Evolutionary conservation across 169 alveolate species (phyloP).

Genomic region (Haemoproteus tartakovskyi): DNA sequence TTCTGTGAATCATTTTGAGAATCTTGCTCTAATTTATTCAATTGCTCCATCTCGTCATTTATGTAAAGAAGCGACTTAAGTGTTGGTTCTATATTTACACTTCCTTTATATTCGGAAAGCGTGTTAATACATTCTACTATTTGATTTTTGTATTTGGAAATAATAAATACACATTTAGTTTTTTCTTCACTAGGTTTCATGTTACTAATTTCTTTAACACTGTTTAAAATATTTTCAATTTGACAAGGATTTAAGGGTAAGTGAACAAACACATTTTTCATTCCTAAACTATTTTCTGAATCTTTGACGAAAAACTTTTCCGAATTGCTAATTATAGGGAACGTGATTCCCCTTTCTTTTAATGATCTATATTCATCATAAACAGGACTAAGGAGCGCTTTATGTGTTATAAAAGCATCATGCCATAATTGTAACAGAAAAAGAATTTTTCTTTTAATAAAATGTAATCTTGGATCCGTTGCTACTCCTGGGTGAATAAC

Average conservation of each 20-base stretch:
- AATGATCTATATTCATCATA: constrained; percentile 73
- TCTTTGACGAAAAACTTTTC: constrained; percentile 62
- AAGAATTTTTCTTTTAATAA: constrained; percentile 72
- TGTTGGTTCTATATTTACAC: constrained; percentile 30
- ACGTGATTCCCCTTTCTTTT: constrained; percentile 73
- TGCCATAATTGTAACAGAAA: constrained; percentile 76
- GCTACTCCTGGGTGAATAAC: constrained; percentile 80
- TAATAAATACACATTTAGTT: constrained; percentile 26
- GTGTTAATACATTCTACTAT: constrained; percentile 31
- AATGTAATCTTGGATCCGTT: constrained; percentile 78
- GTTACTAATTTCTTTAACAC: constrained; percentile 42
- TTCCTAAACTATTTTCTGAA: constrained; percentile 49
- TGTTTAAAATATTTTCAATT: constrained; percentile 51
- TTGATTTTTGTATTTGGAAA: constrained; percentile 20
- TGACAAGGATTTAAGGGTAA: constrained; percentile 43
- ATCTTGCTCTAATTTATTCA: too few relatives aligned
- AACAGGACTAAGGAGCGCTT: constrained; percentile 67
- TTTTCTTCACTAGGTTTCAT: constrained; percentile 28
- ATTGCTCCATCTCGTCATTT: constrained; percentile 58
- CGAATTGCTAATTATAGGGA: constrained; percentile 50
- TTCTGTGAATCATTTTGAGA: constrained; percentile 2
- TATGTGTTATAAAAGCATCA: constrained; percentile 74
- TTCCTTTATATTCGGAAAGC: constrained; percentile 56
- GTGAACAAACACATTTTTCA: constrained; percentile 39
- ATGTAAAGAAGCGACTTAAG: constrained; percentile 54